Base-by-base conservation (phyloP, 2,329 filamentous ascomycete genomes). In the Colletotrichum phormii region DNA sequence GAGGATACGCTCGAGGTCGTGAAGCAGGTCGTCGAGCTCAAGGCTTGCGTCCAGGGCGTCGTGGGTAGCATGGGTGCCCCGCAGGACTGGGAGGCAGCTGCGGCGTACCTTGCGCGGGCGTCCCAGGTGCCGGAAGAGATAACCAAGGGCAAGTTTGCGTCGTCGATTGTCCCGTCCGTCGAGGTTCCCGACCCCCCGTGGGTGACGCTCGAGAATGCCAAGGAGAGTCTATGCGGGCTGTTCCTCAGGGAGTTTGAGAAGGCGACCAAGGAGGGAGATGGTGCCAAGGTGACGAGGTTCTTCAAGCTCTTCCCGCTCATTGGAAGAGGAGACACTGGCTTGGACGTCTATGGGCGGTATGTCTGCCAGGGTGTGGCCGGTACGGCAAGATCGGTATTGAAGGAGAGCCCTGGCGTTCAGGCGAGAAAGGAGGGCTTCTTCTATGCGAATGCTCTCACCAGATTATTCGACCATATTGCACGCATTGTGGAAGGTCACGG, bases 261-360 rank as follows among this genome's bases (percentile, higher is more conserved):
- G 82, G 97, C 97, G 0, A 94, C 95, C 2, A 89, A 90, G 74
- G 95, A 97, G 54, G 93, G 90, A n/a, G 95, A 98, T 78, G 95
- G 94, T 4, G 89, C 94, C 29, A 95, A 94, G 80, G 94, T 99
- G 65, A 98, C 97, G 1, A 88, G 97, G 54, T 99, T 99, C 86
- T 99, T 99, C 86, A 99, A 99, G 85, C 86, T 99, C 49, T 99
- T 99, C 78, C 97, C 97, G 18, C 86, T 99, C 46, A 98, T 99
- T 79, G 95, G 94, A 15, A 90, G 95, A 74, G 92, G 94, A 3
- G 94, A 97, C 67, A 94, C 96, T 8, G 97, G 97, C 0, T 82
- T 99, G 69, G 96, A 99, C 82, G 94, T 98, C 3, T 99, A 99
- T 81, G 97, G 97, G 1, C 90, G 93, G 76, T 99, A 98, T 81